Conservation (phyloP, 106 monocot species). For the Dioscorea dumetorum region DNA sequence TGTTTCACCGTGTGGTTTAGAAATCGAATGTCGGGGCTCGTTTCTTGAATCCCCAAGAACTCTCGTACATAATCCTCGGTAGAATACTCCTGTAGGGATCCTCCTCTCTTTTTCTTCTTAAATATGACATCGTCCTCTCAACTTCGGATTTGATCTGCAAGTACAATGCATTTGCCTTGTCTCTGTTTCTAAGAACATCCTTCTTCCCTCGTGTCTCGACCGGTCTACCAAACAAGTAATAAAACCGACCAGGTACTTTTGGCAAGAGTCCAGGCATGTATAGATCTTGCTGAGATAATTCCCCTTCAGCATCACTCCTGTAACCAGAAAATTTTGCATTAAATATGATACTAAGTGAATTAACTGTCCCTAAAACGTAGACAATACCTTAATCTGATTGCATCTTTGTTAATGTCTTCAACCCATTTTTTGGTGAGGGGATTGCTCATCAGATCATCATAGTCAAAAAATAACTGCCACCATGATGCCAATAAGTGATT, state of each 20-base stretch:
- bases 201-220: conserved; percentile 59
- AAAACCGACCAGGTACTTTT: conserved; percentile 87
- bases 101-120: conserved; percentile 82
- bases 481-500: neutral
- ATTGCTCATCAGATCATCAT: conserved; percentile 61
- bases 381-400: conserved; percentile 45
- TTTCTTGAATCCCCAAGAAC: conserved; percentile 25
- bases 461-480: conserved; percentile 78
- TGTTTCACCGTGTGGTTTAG: conserved; percentile 11
- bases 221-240: conserved; percentile 87
- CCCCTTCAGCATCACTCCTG: conserved; percentile 47
- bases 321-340: neutral
- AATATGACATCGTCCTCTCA: conserved; percentile 47
- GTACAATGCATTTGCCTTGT: conserved; percentile 45
- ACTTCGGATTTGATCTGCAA: conserved; percentile 68
- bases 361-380: neutral
- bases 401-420: conserved; percentile 39
- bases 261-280: conserved; percentile 59
- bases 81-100: conserved; percentile 71
- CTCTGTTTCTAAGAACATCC: conserved; percentile 35
- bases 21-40: conserved; percentile 64
- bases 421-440: conserved; percentile 46
- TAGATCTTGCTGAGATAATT: conserved; percentile 53
- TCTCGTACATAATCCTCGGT: conserved; percentile 51
- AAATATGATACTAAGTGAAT: too few relatives aligned